Percentiles rank a stretch among this genome's conserved stretches.
Conservation (phyloP, 257 asterid genomes). For the Nicotiana otophora region DNA sequence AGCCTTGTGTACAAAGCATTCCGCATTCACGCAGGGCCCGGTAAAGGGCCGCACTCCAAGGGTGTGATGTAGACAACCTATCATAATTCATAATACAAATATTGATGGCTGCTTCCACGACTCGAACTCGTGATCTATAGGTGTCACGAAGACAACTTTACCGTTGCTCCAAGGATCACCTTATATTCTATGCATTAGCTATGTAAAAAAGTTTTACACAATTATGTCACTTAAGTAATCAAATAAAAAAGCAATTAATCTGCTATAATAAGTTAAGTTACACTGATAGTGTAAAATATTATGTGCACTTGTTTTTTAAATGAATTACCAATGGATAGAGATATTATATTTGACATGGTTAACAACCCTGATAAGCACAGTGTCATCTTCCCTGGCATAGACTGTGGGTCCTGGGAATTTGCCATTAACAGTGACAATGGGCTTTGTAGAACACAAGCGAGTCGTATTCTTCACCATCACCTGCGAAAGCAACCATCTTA, state of each 20-base stretch:
- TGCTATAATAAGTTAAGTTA: neutral
- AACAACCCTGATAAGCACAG: constrained; percentile 48
- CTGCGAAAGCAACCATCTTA: constrained; percentile 23
- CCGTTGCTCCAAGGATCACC: too few relatives aligned
- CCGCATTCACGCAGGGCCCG: too few relatives aligned
- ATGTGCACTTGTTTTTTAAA: neutral
- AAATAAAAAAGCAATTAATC: neutral
- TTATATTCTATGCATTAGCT: too few relatives aligned
- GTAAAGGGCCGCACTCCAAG: too few relatives aligned
- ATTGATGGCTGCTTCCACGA: too few relatives aligned
- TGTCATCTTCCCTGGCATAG: constrained; percentile 53
- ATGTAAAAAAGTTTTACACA: too few relatives aligned
- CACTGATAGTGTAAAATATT: neutral
- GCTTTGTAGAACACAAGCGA: constrained; percentile 51
- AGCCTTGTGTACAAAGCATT: too few relatives aligned
- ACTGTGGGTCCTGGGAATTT: constrained; percentile 69
- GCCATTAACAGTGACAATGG: constrained; percentile 60
- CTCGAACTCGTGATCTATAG: too few relatives aligned
- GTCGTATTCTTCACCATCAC: constrained; percentile 50
- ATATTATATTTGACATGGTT: constrained; percentile 59
- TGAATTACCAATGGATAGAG: constrained; percentile 55
- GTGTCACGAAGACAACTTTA: too few relatives aligned
- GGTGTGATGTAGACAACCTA: too few relatives aligned
- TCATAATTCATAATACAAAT: too few relatives aligned
- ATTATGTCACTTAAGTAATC: too few relatives aligned